phyloP scores from a whole-genome alignment of 2,329 filamentous ascomycete genomes.

The Mollisia scopiformis region DNA sequence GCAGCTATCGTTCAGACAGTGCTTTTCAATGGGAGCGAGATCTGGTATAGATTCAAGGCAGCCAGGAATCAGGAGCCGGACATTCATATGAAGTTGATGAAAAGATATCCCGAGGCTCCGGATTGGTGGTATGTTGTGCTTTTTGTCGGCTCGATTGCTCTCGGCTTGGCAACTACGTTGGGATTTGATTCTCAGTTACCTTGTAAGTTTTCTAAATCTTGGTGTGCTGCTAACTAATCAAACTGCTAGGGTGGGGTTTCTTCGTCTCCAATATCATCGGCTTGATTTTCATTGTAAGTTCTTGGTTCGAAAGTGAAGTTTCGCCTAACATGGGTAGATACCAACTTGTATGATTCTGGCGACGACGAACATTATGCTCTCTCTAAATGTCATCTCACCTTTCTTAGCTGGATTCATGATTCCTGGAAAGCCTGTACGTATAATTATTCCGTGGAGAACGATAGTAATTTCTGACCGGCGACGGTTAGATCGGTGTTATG shows the following conservation, averaged over 20 bases:
- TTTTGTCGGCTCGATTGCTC: conserved; percentile 48
- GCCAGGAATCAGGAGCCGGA: conserved; percentile 46
- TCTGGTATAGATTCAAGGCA: conserved; percentile 49
- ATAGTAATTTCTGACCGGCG: background rate
- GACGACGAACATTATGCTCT: conserved; percentile 65
- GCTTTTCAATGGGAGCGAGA: conserved; percentile 67
- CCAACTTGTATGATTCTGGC: conserved; percentile 73
- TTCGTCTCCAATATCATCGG: conserved; percentile 48
- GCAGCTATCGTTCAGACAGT: conserved; percentile 68
- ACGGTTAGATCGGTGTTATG: conserved; percentile 65
- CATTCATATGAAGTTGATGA: conserved; percentile 58
- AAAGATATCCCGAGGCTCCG: conserved; percentile 56
- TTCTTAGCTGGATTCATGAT: conserved; percentile 76
- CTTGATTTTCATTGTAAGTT: conserved; percentile 55
- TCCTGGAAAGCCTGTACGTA: conserved; percentile 52
- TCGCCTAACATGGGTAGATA: conserved; percentile 37
- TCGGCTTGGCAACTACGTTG: conserved; percentile 49
- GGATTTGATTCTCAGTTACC: conserved; percentile 55
- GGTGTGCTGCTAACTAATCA: background rate
- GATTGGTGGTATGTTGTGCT: conserved; percentile 61
- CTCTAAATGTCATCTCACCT: conserved; percentile 72
- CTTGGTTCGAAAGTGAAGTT: background rate
- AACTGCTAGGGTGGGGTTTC: conserved; percentile 36
- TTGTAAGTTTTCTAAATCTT: conserved; percentile 20
- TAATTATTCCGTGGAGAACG: background rate